These are phyloP conservation scores for Xanthoconium purpureum DNA, from an alignment of 768 basidiomycete genomes.

Conservation along the genomic window DNA sequence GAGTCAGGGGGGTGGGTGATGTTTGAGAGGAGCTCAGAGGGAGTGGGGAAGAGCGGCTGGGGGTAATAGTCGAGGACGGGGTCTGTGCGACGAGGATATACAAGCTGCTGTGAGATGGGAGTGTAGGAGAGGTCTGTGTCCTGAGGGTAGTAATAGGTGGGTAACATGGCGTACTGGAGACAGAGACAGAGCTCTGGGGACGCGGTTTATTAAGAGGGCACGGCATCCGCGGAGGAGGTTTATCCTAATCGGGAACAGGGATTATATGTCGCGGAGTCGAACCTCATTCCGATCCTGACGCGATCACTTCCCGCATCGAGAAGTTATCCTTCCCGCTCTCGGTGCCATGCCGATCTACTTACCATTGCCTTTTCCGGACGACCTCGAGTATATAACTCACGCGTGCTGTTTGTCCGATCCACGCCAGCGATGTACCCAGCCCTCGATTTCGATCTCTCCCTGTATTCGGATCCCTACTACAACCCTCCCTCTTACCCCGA, in stretches of 20 bases:
- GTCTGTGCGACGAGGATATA: constrained; percentile 10
- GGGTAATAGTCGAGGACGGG: constrained; percentile 17
- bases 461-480: constrained; percentile 5
- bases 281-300: constrained; percentile 23
- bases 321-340: not conserved
- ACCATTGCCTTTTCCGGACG: constrained; percentile 16
- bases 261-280: constrained; percentile 22
- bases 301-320: constrained; percentile 22
- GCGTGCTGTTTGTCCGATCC: not conserved
- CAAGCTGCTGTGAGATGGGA: constrained; percentile 8
- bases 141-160: not conserved
- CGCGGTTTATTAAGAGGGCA: not conserved
- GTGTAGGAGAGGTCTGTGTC: too few relatives aligned
- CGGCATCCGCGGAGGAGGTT: constrained; percentile 27
- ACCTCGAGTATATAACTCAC: constrained; percentile 15
- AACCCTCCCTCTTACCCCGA: constrained; percentile 1
- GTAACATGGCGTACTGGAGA: constrained; percentile 2
- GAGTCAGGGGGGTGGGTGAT: constrained; percentile 18
- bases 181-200: too few relatives aligned
- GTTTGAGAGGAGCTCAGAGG: constrained; percentile 57
- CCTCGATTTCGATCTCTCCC: constrained; percentile 7
- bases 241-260: not conserved
- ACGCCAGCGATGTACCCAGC: constrained; percentile 18
- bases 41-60: constrained; percentile 57
- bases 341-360: constrained; percentile 17